phyloP scores from a whole-genome alignment of 495 filamentous ascomycete species.

The Xylaria palmicola region DNA sequence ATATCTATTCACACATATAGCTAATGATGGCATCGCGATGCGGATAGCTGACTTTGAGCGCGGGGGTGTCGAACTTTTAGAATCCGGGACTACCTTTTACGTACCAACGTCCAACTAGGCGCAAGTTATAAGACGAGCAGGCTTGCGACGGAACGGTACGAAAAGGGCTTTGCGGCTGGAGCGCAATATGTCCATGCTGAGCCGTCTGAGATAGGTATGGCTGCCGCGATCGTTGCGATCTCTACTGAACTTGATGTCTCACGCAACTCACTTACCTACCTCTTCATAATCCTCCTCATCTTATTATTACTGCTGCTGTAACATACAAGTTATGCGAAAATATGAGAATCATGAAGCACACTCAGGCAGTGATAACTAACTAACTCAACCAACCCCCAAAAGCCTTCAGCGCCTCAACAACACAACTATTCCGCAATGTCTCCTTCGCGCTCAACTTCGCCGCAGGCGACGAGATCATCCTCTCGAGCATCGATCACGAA shows the following conservation, averaged over 20 bases:
- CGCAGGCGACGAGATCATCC: slow-evolving; percentile 60
- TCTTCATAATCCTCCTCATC: neutral
- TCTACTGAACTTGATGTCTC: neutral
- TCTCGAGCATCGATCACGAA: slow-evolving; percentile 70
- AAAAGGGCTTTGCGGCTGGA: slow-evolving; percentile 56
- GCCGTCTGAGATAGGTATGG: slow-evolving; percentile 57
- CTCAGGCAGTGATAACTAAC: neutral
- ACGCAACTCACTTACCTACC: neutral
- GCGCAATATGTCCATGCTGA: slow-evolving; percentile 67
- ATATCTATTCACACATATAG: too few species aligned
- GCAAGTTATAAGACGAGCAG: slow-evolving; percentile 59
- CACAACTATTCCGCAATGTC: slow-evolving; percentile 71
- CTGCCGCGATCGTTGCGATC: neutral
- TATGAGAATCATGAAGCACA: too few species aligned
- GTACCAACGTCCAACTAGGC: slow-evolving; percentile 71
- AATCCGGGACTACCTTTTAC: slow-evolving; percentile 61
- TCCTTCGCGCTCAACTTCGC: slow-evolving; percentile 58
- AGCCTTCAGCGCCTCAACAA: slow-evolving; percentile 68
- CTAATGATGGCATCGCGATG: too few species aligned
- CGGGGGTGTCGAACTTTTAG: slow-evolving; percentile 34
- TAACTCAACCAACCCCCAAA: neutral
- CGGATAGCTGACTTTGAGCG: neutral
- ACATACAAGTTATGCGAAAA: too few species aligned
- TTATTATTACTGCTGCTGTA: too few species aligned
- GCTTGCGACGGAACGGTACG: slow-evolving; percentile 54